Evolutionary conservation across 768 basidiomycete species (phyloP), one percentile per base, ranked within the genome.

Genomic region (Lactarius sanguifluus): DNA sequence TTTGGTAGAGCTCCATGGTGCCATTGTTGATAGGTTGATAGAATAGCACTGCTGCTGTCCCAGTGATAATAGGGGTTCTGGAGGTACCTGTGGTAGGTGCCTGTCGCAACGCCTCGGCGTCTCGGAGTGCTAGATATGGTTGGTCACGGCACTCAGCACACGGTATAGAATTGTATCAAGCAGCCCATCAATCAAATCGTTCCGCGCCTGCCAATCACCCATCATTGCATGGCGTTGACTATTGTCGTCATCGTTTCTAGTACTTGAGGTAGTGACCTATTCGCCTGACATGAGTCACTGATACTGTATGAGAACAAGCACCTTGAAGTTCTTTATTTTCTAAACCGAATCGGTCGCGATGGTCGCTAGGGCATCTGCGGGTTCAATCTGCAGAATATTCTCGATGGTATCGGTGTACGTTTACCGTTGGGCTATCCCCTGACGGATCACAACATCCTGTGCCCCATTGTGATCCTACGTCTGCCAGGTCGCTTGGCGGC

Each of bases 1-100:
- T 74, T 88, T 89, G 32, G 86, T 78, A 13, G 86, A 73, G 70
- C 81, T 88, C 87, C 87, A 88, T 36, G 81, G 79, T 41, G 77
- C 76, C 83, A 85, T 84, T 9, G 59, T 15, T 52, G 47, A 50
- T 50, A 52, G 15, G 59, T 15, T 52, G 47, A 50, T 50, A 52
- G 15, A 25, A 13, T 25, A 5, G 50, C 13, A 52, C 50, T 23
- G n/a, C 16, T 47, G 47, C 12, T 32, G 47, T 38, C 36, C 9
- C 38, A 15, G 38, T 52, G 25, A 15, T 52, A 28, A 25, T 28
- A 45, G 41, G 15, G 16, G 41, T 41, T 18, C 43, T 20, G 43
- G 36, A 15, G 25, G 25, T 52, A 23, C 23, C 50, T 28, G 23
- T 25, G 32, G 32, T 1, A 25, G 25, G 25, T 52, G 50, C 23